Evolutionary conservation across 2,329 filamentous ascomycete genomes (phyloP), one percentile per base, ranked within the genome.

Genomic region (Trichophyton simii): DNA sequence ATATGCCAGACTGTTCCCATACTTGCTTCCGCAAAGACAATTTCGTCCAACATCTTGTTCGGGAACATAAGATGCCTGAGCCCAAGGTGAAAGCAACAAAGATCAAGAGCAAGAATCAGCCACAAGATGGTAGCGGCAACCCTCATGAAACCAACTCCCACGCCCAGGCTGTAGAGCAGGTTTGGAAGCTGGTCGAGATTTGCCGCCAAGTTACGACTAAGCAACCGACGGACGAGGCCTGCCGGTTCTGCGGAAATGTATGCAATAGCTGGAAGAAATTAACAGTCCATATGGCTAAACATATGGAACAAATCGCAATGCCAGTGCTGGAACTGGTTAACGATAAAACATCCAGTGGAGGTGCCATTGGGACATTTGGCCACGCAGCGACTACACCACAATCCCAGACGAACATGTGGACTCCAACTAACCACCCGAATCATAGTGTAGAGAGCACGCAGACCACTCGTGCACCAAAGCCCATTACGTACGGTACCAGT

Each of bases 251-350:
- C 69, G 87, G 87, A 63, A 91, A 87, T 72, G 79, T 82, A 11
- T 91, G 90, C 72, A 84, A 82, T 38, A 89, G 84, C 44, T 96
- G 90, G 90, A 96, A 95, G 80, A 95, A 95, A 75, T 77, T 96
- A 63, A 95, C 89, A 0, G 89, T 94, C n/a, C 91, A 96, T 74
- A 76, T 96, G 71, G 90, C 90, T 58, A 92, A 92, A 73, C 91
- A 96, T 72, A 94, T 96, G 90, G 90, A 96, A 73, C 85, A 90
- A 66, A 88, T 96, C 69, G 89, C 88, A 68, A 82, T 96, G 69
- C 91, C 91, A 0, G 83, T 96, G 36, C 78, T 95, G 61, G 71
- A 73, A 58, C 69, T 81, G 52, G 76, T 78, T 46, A 73, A 72
- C 59, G 74, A 78, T 62, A 71, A 74, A 63, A 71, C 73, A 46